Evolutionary conservation across 2,329 filamentous ascomycete species (phyloP), one percentile per base, ranked within the genome.

Genomic region (Mycosphaerelloides madeirae): DNA sequence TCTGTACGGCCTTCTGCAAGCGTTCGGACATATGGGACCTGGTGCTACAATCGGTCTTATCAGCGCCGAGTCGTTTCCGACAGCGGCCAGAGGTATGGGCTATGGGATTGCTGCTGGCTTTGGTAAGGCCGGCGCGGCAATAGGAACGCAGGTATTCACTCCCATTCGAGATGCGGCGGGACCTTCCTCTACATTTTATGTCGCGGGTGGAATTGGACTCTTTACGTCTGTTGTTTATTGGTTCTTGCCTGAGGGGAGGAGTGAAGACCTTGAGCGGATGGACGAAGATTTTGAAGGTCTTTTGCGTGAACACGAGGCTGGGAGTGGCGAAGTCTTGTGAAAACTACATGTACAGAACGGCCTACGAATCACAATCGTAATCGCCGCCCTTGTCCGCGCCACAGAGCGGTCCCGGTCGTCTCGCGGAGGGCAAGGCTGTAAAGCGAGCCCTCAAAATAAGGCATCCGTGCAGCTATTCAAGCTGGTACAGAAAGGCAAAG

Each of bases 1-100:
- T 13, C 69, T 77, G 44, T 77, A 77, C 49, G 74, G 73, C 1
- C 58, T 77, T 3, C 72, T 78, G 66, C 71, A 74, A 49, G 69
- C 67, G 18, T 70, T 66, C 1, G 72, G 73, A 0, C 73, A 76
- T 44, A 57, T 77, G 41, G 74, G 75, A 0, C 74, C 74, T 0
- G 75, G 75, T 0, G 70, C 74, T 31, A 76, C 73, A 60, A 65
- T 77, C 3, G 74, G 73, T 1, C 60, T 77, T 3, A 55, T 77
- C 5, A 74, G 71, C 0, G 74, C 71, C 0, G 75, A 78, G 54
- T 66, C 69, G 1, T 77, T 74, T 48, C 70, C 74, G 0, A 78
- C 75, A 2, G 70, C 71, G n/a, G 71, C 76, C 1, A 63, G 75
- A 8, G 75, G 75, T 0, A 73, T 69, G 7, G 74, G 71, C 34